Conservation (phyloP, 306 rosid genomes). For the Erythrophleum fordii region DNA sequence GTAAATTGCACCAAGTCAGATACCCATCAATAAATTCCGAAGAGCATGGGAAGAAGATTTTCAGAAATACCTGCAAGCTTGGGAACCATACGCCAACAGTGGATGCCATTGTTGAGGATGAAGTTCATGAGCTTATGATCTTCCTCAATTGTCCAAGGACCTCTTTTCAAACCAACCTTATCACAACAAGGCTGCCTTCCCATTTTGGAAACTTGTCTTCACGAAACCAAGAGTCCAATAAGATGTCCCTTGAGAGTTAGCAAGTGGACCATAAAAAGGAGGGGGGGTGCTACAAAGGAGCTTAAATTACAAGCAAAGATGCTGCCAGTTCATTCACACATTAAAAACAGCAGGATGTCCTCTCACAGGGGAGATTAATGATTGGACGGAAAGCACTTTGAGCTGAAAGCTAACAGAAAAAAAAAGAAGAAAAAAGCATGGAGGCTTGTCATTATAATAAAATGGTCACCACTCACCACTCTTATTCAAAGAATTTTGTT, state of each 20-base stretch:
- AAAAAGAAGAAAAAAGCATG: conserved; percentile 44
- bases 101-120: conserved; percentile 93
- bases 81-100: conserved; percentile 96
- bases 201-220: conserved; percentile 47
- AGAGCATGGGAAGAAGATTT: background rate
- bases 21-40: background rate
- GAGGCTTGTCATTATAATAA: conserved; percentile 59
- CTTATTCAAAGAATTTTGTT: conserved; percentile 39
- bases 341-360: conserved; percentile 59
- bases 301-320: conserved; percentile 74
- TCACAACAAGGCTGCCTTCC: conserved; percentile 98
- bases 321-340: conserved; percentile 86
- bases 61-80: conserved; percentile 81
- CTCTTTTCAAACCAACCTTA: conserved; percentile 89
- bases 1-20: conserved; percentile 31
- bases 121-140: conserved; percentile 89
- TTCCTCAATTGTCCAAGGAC: conserved; percentile 98
- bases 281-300: conserved; percentile 56
- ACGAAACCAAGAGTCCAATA: conserved; percentile 5
- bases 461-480: conserved; percentile 22
- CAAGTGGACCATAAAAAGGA: conserved; percentile 40
- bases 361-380: conserved; percentile 78
- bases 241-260: conserved; percentile 12
- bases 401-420: conserved; percentile 46
- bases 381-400: conserved; percentile 69